Evolutionary conservation across 805 yeast species (phyloP).

Genomic region (Teunomyces lycoperdinae): DNA sequence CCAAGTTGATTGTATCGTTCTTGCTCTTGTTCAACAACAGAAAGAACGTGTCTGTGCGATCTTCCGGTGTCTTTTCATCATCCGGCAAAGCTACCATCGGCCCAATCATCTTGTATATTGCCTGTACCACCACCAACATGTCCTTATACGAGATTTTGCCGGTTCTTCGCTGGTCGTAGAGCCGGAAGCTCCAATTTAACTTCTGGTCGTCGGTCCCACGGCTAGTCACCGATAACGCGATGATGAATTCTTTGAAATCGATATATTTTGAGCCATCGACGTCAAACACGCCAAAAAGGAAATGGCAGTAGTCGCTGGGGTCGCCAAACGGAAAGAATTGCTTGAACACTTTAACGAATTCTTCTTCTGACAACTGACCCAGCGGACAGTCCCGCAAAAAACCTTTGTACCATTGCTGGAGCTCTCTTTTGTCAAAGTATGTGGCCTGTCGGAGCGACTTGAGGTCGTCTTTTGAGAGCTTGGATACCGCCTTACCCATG

Average conservation of each 20-base stretch:
- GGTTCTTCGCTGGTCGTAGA: slow-evolving; percentile 79
- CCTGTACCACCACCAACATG: slow-evolving; percentile 71
- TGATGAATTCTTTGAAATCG: slow-evolving; percentile 89
- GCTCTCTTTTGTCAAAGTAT: slow-evolving; percentile 86
- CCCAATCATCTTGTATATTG: slow-evolving; percentile 95
- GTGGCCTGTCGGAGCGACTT: slow-evolving; percentile 80
- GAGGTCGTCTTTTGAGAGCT: slow-evolving; percentile 86
- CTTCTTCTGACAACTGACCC: slow-evolving; percentile 83
- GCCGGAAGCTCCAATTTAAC: slow-evolving; percentile 81
- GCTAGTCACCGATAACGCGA: slow-evolving; percentile 81
- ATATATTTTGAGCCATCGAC: slow-evolving; percentile 74
- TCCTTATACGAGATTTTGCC: slow-evolving; percentile 77
- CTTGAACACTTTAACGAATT: slow-evolving; percentile 86
- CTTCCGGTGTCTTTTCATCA: slow-evolving; percentile 90
- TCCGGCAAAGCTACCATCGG: slow-evolving; percentile 84
- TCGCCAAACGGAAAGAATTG: slow-evolving; percentile 99
- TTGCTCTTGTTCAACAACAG: slow-evolving; percentile 65
- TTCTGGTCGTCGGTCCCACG: slow-evolving; percentile 85
- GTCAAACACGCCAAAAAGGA: slow-evolving; percentile 87
- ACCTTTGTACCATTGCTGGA: slow-evolving; percentile 98
- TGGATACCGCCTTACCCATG: slow-evolving; percentile 96
- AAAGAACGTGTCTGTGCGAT: slow-evolving; percentile 81
- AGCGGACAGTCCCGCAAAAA: slow-evolving; percentile 90
- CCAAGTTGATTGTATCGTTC: slow-evolving; percentile 63
- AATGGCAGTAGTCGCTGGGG: slow-evolving; percentile 85